Percentiles rank a stretch among this genome's conserved stretches.
phyloP scores from a whole-genome alignment of 2,329 filamentous ascomycete genomes.

The Lecanicillium sp. region DNA sequence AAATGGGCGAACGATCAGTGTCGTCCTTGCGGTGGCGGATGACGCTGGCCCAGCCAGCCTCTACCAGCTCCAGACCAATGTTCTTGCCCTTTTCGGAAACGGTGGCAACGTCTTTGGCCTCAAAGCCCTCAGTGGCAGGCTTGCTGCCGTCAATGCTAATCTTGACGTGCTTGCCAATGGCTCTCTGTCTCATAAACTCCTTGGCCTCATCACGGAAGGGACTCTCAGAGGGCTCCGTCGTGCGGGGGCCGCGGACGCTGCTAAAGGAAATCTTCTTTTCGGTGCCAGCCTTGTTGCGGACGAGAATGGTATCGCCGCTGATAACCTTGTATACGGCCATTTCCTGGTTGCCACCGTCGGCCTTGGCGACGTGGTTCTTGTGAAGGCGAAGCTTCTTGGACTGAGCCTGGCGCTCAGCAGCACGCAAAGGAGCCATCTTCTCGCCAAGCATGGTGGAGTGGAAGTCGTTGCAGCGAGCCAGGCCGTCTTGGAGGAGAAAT shows the following conservation, averaged over 20 bases:
- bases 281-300: slow-evolving; percentile 73
- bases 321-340: slow-evolving; percentile 79
- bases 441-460: slow-evolving; percentile 86
- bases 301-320: slow-evolving; percentile 79
- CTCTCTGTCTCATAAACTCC: slow-evolving; percentile 85
- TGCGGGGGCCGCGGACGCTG: slow-evolving; percentile 88
- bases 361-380: slow-evolving; percentile 69
- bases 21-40: slow-evolving; percentile 94
- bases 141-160: slow-evolving; percentile 85
- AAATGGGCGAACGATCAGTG: slow-evolving; percentile 86
- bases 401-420: slow-evolving; percentile 81
- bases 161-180: slow-evolving; percentile 94
- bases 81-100: slow-evolving; percentile 80
- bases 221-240: slow-evolving; percentile 75
- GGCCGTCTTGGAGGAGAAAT: slow-evolving; percentile 79
- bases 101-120: slow-evolving; percentile 90
- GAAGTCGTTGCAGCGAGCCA: slow-evolving; percentile 90
- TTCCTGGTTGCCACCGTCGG: slow-evolving; percentile 59
- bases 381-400: slow-evolving; percentile 69
- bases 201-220: slow-evolving; percentile 91
- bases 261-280: slow-evolving; percentile 91
- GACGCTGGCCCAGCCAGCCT: slow-evolving; percentile 87
- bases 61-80: slow-evolving; percentile 74
- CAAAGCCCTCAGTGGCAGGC: slow-evolving; percentile 80
- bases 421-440: slow-evolving; percentile 78